Evolutionary conservation across 2,329 filamentous ascomycete species (phyloP).

Genomic region (Fusarium torreyae): DNA sequence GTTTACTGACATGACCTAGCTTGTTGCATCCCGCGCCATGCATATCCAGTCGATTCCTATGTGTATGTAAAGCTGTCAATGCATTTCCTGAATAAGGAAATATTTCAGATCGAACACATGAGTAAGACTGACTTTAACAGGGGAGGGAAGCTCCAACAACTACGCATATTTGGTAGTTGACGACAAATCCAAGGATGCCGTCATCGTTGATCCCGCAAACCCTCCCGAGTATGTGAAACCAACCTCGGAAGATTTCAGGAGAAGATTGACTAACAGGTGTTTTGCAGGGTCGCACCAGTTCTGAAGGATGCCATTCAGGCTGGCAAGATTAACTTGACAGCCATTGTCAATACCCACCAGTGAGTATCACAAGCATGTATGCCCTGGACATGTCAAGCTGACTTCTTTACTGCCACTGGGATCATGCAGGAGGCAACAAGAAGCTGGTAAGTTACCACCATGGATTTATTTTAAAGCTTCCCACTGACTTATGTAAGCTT

Average conservation of each 20-base stretch:
- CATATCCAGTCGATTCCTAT: conserved; percentile 91
- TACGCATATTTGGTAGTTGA: conserved; percentile 88
- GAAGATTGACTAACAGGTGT: conserved; percentile 15
- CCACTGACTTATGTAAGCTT: conserved; percentile 47
- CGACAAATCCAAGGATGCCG: conserved; percentile 82
- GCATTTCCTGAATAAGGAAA: not conserved
- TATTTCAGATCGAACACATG: not conserved
- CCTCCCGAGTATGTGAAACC: conserved; percentile 74
- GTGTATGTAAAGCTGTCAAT: conserved; percentile 71
- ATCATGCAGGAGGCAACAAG: conserved; percentile 93
- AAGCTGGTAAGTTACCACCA: conserved; percentile 73
- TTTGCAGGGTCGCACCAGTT: conserved; percentile 69
- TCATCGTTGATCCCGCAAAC: conserved; percentile 86
- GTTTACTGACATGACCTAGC: conserved; percentile 25
- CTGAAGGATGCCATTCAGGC: conserved; percentile 80
- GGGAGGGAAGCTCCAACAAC: conserved; percentile 84
- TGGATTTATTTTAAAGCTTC: not conserved
- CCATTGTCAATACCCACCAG: conserved; percentile 98
- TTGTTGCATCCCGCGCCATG: conserved; percentile 66
- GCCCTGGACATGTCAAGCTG: not conserved
- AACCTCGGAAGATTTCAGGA: conserved; percentile 46
- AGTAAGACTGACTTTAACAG: conserved; percentile 59
- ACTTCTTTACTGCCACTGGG: conserved; percentile 79
- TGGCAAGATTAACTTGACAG: conserved; percentile 84
- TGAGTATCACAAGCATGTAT: conserved; percentile 62